Conservation (phyloP, 176 grass and related monocot species). For the Themeda triandra region DNA sequence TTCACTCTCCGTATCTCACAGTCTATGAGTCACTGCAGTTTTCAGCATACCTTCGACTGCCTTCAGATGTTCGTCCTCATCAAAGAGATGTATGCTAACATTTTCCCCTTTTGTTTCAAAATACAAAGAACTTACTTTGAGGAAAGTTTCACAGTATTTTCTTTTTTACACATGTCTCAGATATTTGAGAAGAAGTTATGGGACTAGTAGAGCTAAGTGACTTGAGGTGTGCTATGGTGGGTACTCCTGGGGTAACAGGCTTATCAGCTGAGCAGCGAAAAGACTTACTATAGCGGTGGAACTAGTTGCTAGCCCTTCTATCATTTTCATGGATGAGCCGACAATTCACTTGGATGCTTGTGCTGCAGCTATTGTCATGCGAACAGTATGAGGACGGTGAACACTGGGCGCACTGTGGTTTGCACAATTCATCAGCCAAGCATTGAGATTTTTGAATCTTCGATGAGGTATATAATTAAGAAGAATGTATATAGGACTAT, state of each 20-base stretch:
- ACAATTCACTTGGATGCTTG: slow-evolving; percentile 81
- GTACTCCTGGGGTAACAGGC: slow-evolving; percentile 50
- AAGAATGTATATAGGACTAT: background rate
- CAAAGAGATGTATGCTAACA: slow-evolving; percentile 57
- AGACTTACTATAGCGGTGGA: slow-evolving; percentile 85
- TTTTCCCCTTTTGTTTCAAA: background rate
- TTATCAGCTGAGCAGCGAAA: slow-evolving; percentile 80
- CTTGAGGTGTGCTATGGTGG: slow-evolving; percentile 73
- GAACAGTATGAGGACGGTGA: slow-evolving; percentile 77
- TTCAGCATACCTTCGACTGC: slow-evolving; percentile 80
- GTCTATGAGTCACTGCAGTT: slow-evolving; percentile 77
- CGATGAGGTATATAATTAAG: slow-evolving; percentile 58
- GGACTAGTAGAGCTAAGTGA: slow-evolving; percentile 61
- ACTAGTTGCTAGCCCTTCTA: slow-evolving; percentile 78
- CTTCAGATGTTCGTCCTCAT: slow-evolving; percentile 57
- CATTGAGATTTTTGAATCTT: slow-evolving; percentile 91
- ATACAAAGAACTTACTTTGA: background rate
- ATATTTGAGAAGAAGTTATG: slow-evolving; percentile 85
- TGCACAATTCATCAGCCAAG: slow-evolving; percentile 94
- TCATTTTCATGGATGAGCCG: slow-evolving; percentile 93
- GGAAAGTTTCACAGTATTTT: background rate
- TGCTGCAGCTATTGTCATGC: slow-evolving; percentile 86
- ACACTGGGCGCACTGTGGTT: slow-evolving; percentile 83
- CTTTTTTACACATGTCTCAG: slow-evolving; percentile 33
- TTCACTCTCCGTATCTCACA: slow-evolving; percentile 72